These are phyloP conservation scores for Telopea speciosissima DNA, from an alignment of 177 flowering plant species.

Conservation along the genomic window DNA sequence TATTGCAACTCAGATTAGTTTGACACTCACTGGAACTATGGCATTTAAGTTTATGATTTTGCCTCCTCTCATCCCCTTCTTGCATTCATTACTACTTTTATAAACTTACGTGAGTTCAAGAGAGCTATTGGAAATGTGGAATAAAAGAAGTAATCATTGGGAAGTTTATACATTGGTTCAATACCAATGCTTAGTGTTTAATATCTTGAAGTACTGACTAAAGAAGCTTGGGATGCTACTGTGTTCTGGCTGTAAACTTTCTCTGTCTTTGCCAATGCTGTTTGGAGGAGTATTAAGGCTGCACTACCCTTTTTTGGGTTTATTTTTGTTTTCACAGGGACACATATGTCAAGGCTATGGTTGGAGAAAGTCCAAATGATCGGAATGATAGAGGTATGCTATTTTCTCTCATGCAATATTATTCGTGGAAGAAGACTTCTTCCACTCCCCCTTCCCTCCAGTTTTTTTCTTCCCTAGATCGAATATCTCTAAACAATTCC, in stretches of 20 bases:
- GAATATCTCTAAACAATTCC: background rate
- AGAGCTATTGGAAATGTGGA: too few species aligned
- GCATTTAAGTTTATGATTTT: background rate
- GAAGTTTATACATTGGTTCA: too few species aligned
- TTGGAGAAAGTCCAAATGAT: conserved; percentile 87
- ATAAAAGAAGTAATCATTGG: background rate
- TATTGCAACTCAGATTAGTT: background rate
- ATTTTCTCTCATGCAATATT: background rate
- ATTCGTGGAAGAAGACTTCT: too few species aligned
- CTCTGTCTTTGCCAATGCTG: background rate
- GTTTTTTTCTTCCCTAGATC: background rate
- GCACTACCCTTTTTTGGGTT: background rate
- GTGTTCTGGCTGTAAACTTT: too few species aligned
- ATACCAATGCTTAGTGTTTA: background rate
- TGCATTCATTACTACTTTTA: too few species aligned
- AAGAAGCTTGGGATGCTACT: background rate
- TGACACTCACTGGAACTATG: background rate
- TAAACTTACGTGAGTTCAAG: too few species aligned
- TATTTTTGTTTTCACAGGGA: conserved; percentile 45
- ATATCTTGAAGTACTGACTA: background rate
- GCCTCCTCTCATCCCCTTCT: background rate
- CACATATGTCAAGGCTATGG: conserved; percentile 73
- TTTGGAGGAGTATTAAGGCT: background rate
- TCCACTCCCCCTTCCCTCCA: background rate
- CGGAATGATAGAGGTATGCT: conserved; percentile 89